Evolutionary conservation across 495 filamentous ascomycete genomes (phyloP).

Genomic region (Neurospora sp.): DNA sequence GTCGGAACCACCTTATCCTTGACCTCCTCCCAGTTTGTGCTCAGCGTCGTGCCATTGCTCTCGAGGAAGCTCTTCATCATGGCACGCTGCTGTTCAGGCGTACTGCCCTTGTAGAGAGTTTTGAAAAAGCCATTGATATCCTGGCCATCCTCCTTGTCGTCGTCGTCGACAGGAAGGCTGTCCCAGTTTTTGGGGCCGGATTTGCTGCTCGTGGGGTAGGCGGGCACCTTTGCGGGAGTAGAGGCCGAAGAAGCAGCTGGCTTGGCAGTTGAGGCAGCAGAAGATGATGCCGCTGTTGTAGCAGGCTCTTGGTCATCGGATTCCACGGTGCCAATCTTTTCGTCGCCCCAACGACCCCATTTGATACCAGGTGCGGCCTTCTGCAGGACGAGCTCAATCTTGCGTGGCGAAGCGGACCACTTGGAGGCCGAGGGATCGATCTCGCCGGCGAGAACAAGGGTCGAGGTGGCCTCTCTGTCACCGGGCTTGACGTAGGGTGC

Average conservation of each 20-base stretch:
- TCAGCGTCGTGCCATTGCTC: conserved; percentile 86
- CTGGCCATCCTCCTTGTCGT: conserved; percentile 51
- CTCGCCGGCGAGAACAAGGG: conserved; percentile 55
- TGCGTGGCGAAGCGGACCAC: conserved; percentile 60
- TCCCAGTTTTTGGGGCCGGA: conserved; percentile 89
- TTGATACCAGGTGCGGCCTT: conserved; percentile 61
- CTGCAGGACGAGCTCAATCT: conserved; percentile 70
- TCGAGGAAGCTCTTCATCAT: conserved; percentile 98
- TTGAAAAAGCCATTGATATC: conserved; percentile 87
- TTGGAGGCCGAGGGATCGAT: conserved; percentile 53
- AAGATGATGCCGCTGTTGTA: neutral
- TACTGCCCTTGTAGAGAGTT: conserved; percentile 70
- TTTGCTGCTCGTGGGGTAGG: conserved; percentile 84
- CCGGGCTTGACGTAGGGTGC: conserved; percentile 17
- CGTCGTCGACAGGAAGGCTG: conserved; percentile 46
- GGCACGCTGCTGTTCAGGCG: conserved; percentile 71
- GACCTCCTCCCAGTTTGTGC: conserved; percentile 88
- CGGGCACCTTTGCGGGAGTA: conserved; percentile 29
- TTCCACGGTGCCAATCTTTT: conserved; percentile 10
- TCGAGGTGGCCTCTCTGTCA: conserved; percentile 35
- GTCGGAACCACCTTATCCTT: conserved; percentile 60
- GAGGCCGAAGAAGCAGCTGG: neutral
- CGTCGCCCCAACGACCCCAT: conserved; percentile 48
- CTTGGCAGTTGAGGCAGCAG: neutral
- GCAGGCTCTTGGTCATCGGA: neutral